Evolutionary conservation across 257 asterid genomes (phyloP).

Genomic region (Solanum etuberosum): DNA sequence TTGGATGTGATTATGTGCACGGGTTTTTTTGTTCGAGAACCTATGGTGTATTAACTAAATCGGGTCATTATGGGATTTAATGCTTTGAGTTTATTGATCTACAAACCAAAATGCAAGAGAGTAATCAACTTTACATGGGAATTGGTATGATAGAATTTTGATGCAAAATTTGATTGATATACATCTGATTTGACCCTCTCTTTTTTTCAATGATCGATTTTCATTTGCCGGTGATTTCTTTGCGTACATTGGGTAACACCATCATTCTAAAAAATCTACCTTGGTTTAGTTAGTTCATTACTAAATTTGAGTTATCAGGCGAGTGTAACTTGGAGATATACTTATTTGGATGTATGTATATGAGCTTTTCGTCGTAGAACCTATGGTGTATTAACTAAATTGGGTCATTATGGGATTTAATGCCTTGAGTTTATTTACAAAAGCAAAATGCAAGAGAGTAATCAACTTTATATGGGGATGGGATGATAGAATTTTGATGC

Average conservation of each 20-base stretch:
- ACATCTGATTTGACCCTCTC: neutral
- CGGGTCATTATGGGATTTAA: neutral
- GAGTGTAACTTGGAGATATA: neutral
- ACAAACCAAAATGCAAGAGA: neutral
- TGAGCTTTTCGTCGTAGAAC: neutral
- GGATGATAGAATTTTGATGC: neutral
- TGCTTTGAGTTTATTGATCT: neutral
- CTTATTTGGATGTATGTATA: neutral
- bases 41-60: neutral
- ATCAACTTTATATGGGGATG: neutral
- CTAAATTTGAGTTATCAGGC: neutral
- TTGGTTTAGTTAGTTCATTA: neutral
- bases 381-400: neutral
- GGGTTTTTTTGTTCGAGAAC: neutral
- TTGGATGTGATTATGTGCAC: neutral
- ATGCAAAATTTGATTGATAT: neutral
- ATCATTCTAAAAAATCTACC: neutral
- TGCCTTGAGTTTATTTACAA: neutral
- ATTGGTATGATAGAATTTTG: neutral
- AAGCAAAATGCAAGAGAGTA: neutral
- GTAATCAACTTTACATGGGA: neutral
- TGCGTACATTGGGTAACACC: neutral
- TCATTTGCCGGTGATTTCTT: neutral
- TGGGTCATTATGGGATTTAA: neutral
- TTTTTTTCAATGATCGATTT: neutral